Percentiles rank a stretch among this genome's conserved stretches.
phyloP scores from a whole-genome alignment of 345 rosid species.

The Noccaea bulbosa region DNA sequence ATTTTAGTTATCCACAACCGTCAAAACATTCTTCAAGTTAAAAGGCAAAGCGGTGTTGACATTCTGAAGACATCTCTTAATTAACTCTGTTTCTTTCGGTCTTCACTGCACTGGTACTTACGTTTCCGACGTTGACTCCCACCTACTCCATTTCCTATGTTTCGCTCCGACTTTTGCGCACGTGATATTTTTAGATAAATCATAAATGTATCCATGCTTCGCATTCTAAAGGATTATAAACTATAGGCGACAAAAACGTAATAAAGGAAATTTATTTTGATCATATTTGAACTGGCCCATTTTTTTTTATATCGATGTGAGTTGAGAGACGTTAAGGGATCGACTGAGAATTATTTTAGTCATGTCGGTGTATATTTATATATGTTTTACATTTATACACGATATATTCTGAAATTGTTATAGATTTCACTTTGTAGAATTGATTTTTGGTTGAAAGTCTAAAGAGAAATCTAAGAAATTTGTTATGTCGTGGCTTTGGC shows the following conservation, averaged over 20 bases:
- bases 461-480: background rate
- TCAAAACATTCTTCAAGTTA: conserved; percentile 28
- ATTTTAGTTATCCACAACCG: background rate
- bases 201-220: background rate
- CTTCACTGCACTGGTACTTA: conserved; percentile 25
- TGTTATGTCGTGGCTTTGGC: background rate
- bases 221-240: background rate
- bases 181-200: background rate
- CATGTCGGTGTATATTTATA: background rate
- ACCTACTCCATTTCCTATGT: conserved; percentile 31
- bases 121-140: conserved; percentile 33
- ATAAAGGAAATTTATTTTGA: background rate
- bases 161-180: conserved; percentile 31
- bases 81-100: conserved; percentile 29
- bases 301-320: background rate
- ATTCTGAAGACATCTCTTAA: conserved; percentile 24
- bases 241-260: background rate
- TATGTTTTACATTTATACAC: background rate
- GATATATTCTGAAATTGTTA: background rate
- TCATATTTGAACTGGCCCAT: background rate
- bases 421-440: background rate
- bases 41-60: conserved; percentile 32
- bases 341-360: background rate
- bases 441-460: background rate
- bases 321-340: background rate